phyloP scores from a whole-genome alignment of 2,329 filamentous ascomycete species.

The Beauveria brongniartii region DNA sequence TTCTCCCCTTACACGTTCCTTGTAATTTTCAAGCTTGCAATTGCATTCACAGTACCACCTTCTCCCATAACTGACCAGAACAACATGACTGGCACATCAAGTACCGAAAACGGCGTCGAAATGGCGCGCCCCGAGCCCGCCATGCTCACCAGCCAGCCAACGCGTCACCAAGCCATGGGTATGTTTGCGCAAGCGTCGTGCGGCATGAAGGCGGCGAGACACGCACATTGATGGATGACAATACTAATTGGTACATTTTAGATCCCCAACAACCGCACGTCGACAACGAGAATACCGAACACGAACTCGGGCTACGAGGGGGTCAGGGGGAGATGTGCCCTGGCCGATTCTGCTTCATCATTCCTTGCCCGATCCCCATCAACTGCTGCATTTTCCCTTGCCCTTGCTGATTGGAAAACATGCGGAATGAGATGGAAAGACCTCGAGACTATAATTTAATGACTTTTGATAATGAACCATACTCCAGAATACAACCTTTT shows the following conservation, averaged over 20 bases:
- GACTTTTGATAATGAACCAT: not conserved
- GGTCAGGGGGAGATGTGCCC: constrained; percentile 22
- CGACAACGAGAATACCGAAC: constrained; percentile 12
- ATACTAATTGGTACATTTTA: not conserved
- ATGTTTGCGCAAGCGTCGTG: not conserved
- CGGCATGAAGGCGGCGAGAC: not conserved
- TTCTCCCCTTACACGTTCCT: not conserved
- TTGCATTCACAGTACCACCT: not conserved
- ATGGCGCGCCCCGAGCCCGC: not conserved
- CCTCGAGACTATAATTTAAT: not conserved
- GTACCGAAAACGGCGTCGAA: not conserved
- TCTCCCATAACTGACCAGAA: too few species aligned
- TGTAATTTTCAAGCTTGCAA: not conserved
- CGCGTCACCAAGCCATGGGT: constrained; percentile 6
- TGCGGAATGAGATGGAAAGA: not conserved
- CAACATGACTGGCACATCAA: not conserved
- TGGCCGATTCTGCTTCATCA: constrained; percentile 30
- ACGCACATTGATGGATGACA: not conserved
- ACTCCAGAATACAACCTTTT: not conserved
- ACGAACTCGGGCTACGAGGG: constrained; percentile 18
- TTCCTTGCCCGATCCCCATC: constrained; percentile 29
- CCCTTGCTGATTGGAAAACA: constrained; percentile 15
- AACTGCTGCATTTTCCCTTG: constrained; percentile 26
- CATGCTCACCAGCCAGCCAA: constrained; percentile 4
- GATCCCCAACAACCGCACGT: constrained; percentile 16